Conservation (phyloP, 2,329 filamentous ascomycete genomes). For the Keithomyces neogunnii region DNA sequence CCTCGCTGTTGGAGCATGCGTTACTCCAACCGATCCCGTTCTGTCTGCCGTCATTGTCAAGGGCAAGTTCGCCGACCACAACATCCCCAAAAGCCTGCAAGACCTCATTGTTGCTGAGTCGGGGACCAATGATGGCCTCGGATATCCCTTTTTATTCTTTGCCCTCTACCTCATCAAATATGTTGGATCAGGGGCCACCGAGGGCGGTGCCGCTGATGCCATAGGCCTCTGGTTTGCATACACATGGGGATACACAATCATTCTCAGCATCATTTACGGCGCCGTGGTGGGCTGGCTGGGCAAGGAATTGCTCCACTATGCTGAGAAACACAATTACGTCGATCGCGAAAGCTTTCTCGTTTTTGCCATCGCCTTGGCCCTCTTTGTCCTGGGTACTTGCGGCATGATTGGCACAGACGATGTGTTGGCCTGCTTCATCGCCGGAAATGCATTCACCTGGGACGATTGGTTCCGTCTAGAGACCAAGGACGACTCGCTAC, state of each 20-base stretch:
- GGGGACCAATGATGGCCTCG: conserved; percentile 81
- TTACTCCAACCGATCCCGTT: conserved; percentile 88
- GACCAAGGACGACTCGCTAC: conserved; percentile 83
- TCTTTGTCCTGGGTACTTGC: conserved; percentile 82
- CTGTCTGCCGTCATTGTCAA: conserved; percentile 87
- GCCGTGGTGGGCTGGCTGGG: conserved; percentile 70
- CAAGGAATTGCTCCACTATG: conserved; percentile 76
- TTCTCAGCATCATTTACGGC: conserved; percentile 72
- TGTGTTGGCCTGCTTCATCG: conserved; percentile 85
- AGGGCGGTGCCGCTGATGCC: conserved; percentile 55
- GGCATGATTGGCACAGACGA: conserved; percentile 85
- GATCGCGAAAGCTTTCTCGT: conserved; percentile 83
- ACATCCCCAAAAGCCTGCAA: conserved; percentile 74
- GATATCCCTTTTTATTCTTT: conserved; percentile 82
- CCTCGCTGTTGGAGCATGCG: conserved; percentile 70
- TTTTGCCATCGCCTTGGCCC: conserved; percentile 73
- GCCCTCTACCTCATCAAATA: conserved; percentile 79
- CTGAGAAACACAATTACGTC: conserved; percentile 71
- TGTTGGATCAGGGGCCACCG: conserved; percentile 47
- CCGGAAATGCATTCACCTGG: conserved; percentile 85
- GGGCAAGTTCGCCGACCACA: conserved; percentile 85
- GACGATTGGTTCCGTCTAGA: conserved; percentile 91
- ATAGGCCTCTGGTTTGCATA: conserved; percentile 78
- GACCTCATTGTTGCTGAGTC: conserved; percentile 75
- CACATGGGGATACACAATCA: conserved; percentile 75